A percentile compares a stretch with the other conserved stretches of the same genome.
phyloP scores from a whole-genome alignment of 2,329 filamentous ascomycete genomes.

The Cryphonectria radicalis region DNA sequence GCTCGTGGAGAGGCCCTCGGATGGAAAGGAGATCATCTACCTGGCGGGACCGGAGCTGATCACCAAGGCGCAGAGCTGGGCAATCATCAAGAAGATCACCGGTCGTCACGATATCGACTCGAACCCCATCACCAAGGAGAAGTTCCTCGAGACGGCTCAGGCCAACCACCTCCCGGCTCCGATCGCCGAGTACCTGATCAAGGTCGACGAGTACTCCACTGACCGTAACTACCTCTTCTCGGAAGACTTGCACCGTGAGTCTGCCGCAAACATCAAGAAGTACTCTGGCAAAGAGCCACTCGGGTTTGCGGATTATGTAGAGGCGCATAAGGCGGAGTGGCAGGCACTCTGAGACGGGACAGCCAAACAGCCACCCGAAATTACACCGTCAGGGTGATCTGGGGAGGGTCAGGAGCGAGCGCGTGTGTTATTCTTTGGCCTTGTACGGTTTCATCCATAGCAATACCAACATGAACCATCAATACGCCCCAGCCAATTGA shows the following conservation, averaged over 20 bases:
- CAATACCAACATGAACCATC: neutral
- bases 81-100: slow-evolving; percentile 37
- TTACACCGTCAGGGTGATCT: neutral
- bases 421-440: neutral
- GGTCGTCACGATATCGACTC: slow-evolving; percentile 36
- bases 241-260: neutral
- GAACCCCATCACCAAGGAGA: slow-evolving; percentile 18
- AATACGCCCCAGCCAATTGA: neutral
- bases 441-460: neutral
- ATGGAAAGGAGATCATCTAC: slow-evolving; percentile 39
- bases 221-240: neutral
- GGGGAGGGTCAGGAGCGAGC: neutral
- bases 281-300: slow-evolving; percentile 20
- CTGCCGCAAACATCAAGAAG: slow-evolving; percentile 23
- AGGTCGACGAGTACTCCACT: neutral
- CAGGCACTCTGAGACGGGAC: slow-evolving; percentile 13
- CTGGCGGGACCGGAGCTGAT: slow-evolving; percentile 44
- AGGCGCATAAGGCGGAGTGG: slow-evolving; percentile 26
- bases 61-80: slow-evolving; percentile 37
- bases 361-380: neutral
- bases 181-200: slow-evolving; percentile 3
- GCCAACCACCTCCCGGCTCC: neutral
- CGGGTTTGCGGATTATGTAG: slow-evolving; percentile 24
- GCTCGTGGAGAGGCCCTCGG: slow-evolving; percentile 39
- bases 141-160: neutral